Evolutionary conservation across 306 rosid species (phyloP).

Genomic region (Pachyrhizus erosus): DNA sequence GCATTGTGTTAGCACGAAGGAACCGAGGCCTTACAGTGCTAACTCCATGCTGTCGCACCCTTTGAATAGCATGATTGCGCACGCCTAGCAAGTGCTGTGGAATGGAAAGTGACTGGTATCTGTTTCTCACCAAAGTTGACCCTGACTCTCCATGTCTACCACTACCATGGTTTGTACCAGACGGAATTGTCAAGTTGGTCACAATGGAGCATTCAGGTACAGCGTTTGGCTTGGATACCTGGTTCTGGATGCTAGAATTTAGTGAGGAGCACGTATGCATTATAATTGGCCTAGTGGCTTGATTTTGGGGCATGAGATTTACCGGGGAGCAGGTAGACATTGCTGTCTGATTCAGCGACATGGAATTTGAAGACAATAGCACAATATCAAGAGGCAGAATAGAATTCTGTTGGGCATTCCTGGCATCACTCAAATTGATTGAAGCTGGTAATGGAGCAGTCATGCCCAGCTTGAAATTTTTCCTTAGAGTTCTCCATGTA

Average conservation of each 20-base stretch:
- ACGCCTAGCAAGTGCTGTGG: slow-evolving; percentile 47
- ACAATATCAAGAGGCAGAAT: slow-evolving; percentile 28
- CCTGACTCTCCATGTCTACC: slow-evolving; percentile 47
- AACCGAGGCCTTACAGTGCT: slow-evolving; percentile 29
- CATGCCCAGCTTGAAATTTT: slow-evolving; percentile 44
- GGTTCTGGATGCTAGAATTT: slow-evolving; percentile 36
- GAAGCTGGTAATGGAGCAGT: slow-evolving; percentile 45
- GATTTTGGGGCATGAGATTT: slow-evolving; percentile 39
- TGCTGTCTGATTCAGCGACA: slow-evolving; percentile 33
- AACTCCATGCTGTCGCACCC: slow-evolving; percentile 28
- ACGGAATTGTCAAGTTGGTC: slow-evolving; percentile 28
- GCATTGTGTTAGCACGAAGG: not conserved
- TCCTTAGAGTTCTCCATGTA: slow-evolving; percentile 62
- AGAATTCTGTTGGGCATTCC: slow-evolving; percentile 38
- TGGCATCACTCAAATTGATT: slow-evolving; percentile 28
- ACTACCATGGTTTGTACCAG: slow-evolving; percentile 40
- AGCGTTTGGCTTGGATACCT: slow-evolving; percentile 34
- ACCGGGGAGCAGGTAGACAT: slow-evolving; percentile 39
- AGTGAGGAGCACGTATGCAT: slow-evolving; percentile 23
- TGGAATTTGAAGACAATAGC: slow-evolving; percentile 42
- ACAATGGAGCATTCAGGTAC: slow-evolving; percentile 28
- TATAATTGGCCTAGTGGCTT: slow-evolving; percentile 26
- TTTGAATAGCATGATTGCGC: slow-evolving; percentile 45
- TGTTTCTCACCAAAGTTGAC: slow-evolving; percentile 34
- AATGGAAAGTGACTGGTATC: slow-evolving; percentile 35